Percentiles rank a stretch among this genome's conserved stretches.
These are phyloP conservation scores for Exophiala aquamarina DNA, from an alignment of 2,329 filamentous ascomycete genomes.

Conservation along the genomic window DNA sequence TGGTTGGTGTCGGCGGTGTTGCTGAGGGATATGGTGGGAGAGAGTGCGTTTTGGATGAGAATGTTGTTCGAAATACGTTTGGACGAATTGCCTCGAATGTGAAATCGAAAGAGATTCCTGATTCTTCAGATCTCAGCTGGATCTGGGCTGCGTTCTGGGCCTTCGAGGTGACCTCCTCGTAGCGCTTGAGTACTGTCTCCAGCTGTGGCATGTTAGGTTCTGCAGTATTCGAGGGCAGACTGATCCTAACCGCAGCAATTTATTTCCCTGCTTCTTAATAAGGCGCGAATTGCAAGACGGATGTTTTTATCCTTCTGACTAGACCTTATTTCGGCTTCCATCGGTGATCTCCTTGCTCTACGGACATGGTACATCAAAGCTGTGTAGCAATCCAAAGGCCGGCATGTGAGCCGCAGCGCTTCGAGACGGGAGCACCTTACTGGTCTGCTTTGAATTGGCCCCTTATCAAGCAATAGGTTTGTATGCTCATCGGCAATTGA, in stretches of 20 bases:
- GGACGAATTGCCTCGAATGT: slow-evolving; percentile 62
- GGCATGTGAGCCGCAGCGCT: too few relatives aligned
- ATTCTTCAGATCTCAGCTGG: slow-evolving; percentile 43
- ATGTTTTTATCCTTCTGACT: too few relatives aligned
- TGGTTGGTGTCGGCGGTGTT: slow-evolving; percentile 41
- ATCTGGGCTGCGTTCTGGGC: slow-evolving; percentile 27
- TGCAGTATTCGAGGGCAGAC: not conserved
- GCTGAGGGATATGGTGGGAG: slow-evolving; percentile 66
- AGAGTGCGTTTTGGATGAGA: slow-evolving; percentile 61
- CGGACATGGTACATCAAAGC: too few relatives aligned
- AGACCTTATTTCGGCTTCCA: too few relatives aligned
- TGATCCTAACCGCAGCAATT: slow-evolving; percentile 1
- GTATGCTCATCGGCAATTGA: too few relatives aligned
- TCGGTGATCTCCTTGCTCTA: too few relatives aligned
- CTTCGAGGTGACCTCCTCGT: slow-evolving; percentile 11
- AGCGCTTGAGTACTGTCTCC: slow-evolving; percentile 43
- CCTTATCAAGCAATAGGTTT: too few relatives aligned
- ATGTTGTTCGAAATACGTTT: slow-evolving; percentile 68
- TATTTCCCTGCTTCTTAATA: too few relatives aligned
- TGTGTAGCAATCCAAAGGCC: too few relatives aligned
- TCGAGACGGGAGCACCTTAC: too few relatives aligned
- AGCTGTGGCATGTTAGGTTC: slow-evolving; percentile 48
- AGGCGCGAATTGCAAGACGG: too few relatives aligned
- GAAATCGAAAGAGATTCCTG: slow-evolving; percentile 53
- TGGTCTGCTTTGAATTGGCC: too few relatives aligned